Base-by-base conservation (phyloP, 192 early-diverging fungal genomes). In the Pilaira anomala region DNA sequence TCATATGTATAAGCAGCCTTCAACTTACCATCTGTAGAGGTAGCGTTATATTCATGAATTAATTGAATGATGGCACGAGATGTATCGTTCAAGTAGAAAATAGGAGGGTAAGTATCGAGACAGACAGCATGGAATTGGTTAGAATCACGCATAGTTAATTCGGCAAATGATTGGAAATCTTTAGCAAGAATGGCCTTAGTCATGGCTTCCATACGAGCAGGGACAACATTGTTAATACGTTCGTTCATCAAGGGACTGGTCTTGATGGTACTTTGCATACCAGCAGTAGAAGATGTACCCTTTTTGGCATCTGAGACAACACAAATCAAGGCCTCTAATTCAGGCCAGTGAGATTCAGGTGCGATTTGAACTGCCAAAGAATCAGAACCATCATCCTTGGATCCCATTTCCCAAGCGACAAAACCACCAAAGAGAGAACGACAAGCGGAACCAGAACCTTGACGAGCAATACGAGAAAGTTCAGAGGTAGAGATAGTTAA, bases 81-180 rank as follows among this genome's bases (percentile, higher is more conserved):
- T 24, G 91, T 86, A 76, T 98, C 95, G 80, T 94, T 98, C 77
- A 99, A 75, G 75, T 99, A 99, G 62, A 95, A 91, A 68, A 99
- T 95, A 18, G 97, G 97, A 29, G 97, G 97, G 77, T 83, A 97
- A 8, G 96, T 98, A 78, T 99, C 97, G n/a, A 98, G 77, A 73
- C 96, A 98, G 36, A 94, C 90, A 33, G 96, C 92, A 73, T 99
- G 97, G 90, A 99, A 99, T 77, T 94, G 93, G 86, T 99, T 99
- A 19, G 94, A 97, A 73, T 99, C 97, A 54, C 74, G 78, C 96
- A 99, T 99, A 58, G 97, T 96, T 58, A 96, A 65, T 74, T 94
- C 90, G 29, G 93, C 97, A 80, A 99, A 99, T 6, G 72, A 54
- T 58, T 89, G 83, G 79, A 98, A 99, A 71, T 99, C 90, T 62